Evolutionary conservation across 176 grass and related monocot genomes (phyloP), one percentile per base, ranked within the genome.

Genomic region (Cenchrus purpureus): DNA sequence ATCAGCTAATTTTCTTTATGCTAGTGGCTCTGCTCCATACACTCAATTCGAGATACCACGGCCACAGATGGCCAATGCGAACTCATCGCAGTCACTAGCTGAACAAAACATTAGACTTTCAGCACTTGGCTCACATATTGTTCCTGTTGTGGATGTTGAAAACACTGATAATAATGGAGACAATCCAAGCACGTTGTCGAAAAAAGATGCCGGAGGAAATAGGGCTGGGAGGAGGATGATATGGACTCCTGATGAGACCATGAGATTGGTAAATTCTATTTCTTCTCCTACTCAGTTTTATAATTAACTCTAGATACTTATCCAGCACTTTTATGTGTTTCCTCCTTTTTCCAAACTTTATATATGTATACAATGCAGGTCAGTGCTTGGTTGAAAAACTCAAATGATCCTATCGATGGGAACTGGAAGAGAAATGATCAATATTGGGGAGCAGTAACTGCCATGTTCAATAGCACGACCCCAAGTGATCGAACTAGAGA

Each of bases 371-470:
- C 62, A 65, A 63, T 65, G 29, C 12, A 65, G 62, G 62, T 65
- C 10, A 32, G 62, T 65, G 62, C 62, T 32, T 65, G 62, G 62
- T 65, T 65, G 12, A 65, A 65, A 65, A 65, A 32, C 62, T 65
- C 62, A 34, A 65, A 65, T 8, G 62, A 65, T 34, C 25, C 62
- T 13, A 65, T 65, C 10, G 4, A 63, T 12, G 60, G 20, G n/a
- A 63, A 63, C 2, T 29, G 60, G 60, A 63, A 63, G 60, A 63
- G 60, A 63, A 63, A 63, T 29, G 60, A 63, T 63, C 60, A 63
- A n/a, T 63, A 46, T 46, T 46, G 60, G 22, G 60, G 60, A 28
- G 60, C 60, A 63, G 22, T 63, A 29, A 63, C 60, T 29, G 4
- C 8, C n/a, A 63, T 63, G 60, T 63, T 29, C 22, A 63, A 63